phyloP scores from a whole-genome alignment of 441 rosid species.

The Omphalea diandra region DNA sequence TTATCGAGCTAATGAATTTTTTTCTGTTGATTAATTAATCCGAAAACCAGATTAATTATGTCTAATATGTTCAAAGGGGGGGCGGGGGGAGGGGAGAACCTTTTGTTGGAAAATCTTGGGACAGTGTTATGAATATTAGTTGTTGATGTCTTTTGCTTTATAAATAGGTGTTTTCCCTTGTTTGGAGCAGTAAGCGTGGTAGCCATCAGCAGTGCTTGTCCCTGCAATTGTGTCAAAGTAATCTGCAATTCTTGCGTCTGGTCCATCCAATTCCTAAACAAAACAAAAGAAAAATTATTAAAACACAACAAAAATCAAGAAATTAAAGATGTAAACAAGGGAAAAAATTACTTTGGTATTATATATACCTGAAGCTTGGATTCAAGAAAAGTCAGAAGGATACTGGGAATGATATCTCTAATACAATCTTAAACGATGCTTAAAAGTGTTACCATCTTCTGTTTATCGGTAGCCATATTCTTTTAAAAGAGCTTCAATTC shows the following conservation, averaged over 20 bases:
- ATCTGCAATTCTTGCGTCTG: slow-evolving; percentile 46
- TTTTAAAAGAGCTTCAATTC: background rate
- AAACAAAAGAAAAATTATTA: background rate
- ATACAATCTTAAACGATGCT: slow-evolving; percentile 37
- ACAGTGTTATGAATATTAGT: slow-evolving; percentile 34
- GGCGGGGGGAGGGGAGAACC: too few species aligned
- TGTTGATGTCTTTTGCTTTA: slow-evolving; percentile 44
- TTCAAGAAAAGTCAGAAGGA: slow-evolving; percentile 35
- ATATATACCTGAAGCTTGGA: slow-evolving; percentile 35
- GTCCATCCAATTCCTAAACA: slow-evolving; percentile 43
- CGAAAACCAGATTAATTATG: too few species aligned
- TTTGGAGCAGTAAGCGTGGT: slow-evolving; percentile 50
- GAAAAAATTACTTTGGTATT: background rate
- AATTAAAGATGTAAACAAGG: background rate
- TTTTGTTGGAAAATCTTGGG: slow-evolving; percentile 47
- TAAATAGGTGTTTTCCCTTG: slow-evolving; percentile 39
- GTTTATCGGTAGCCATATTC: background rate
- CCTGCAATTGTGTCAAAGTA: slow-evolving; percentile 52
- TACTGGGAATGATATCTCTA: slow-evolving; percentile 32
- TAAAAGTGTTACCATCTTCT: slow-evolving; percentile 31
- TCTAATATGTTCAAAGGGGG: too few species aligned
- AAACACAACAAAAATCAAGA: background rate
- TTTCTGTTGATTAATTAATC: too few species aligned
- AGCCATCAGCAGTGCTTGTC: slow-evolving; percentile 49
- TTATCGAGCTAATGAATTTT: slow-evolving; percentile 10